These are phyloP conservation scores for Hirschfeldia incana DNA, from an alignment of 345 rosid species.

Conservation along the genomic window DNA sequence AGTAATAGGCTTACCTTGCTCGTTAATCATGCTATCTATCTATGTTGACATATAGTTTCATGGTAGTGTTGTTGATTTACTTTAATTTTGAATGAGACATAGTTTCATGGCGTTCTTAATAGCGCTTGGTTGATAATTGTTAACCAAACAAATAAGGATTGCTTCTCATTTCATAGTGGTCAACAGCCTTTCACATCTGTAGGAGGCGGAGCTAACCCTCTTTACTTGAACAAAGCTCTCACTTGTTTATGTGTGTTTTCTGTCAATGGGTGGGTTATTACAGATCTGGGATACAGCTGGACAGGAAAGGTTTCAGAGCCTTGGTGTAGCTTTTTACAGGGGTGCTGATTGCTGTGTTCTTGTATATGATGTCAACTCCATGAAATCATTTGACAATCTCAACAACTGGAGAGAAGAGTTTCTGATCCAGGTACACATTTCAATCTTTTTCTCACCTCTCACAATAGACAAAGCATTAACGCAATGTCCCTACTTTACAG, in stretches of 20 bases:
- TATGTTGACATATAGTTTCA: background rate
- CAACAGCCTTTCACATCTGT: background rate
- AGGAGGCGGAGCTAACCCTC: background rate
- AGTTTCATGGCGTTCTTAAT: background rate
- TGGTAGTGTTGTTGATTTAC: background rate
- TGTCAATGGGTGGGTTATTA: conserved; percentile 15
- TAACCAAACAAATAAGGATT: background rate
- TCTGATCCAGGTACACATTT: conserved; percentile 61
- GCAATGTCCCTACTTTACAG: conserved; percentile 44
- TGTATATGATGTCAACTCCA: conserved; percentile 85
- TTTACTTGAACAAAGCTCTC: conserved; percentile 10
- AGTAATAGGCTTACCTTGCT: background rate
- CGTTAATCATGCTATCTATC: background rate
- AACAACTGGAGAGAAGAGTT: conserved; percentile 89
- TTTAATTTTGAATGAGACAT: background rate
- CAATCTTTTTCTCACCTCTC: background rate
- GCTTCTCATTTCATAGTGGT: background rate
- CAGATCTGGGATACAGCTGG: conserved; percentile 99
- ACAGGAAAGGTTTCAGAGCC: conserved; percentile 92
- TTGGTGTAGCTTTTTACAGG: conserved; percentile 88
- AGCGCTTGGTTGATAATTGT: background rate
- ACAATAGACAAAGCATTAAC: conserved; percentile 2
- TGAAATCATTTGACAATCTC: conserved; percentile 77
- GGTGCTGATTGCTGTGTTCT: conserved; percentile 90
- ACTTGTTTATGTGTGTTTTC: background rate